Conservation (phyloP, 2,329 filamentous ascomycete species). For the Alternaria sp. region DNA sequence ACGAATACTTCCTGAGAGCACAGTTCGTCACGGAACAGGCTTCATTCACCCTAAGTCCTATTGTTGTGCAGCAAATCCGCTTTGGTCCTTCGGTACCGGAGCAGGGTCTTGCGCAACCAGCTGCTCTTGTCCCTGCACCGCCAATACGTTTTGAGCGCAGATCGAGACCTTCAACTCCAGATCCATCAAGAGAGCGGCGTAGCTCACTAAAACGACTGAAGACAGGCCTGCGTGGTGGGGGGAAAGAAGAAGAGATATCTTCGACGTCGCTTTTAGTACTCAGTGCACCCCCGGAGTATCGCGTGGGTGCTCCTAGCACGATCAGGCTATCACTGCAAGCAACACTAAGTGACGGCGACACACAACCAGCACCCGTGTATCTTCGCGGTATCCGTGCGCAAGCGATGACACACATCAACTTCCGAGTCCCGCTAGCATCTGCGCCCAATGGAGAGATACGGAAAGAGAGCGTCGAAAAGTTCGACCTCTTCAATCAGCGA, state of each 20-base stretch:
- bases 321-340: constrained; percentile 23
- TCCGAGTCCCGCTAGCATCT: constrained; percentile 19
- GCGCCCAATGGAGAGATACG: constrained; percentile 14
- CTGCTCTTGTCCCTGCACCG: constrained; percentile 4
- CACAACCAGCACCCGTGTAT: constrained; percentile 16
- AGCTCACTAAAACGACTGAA: constrained; percentile 15
- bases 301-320: constrained; percentile 17
- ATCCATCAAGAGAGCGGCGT: constrained; percentile 7
- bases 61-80: constrained; percentile 24
- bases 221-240: constrained; percentile 6
- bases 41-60: constrained; percentile 21
- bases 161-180: constrained; percentile 17
- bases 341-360: constrained; percentile 3
- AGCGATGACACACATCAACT: constrained; percentile 17
- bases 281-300: constrained; percentile 15
- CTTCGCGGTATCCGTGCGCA: constrained; percentile 30
- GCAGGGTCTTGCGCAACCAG: background rate
- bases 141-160: constrained; percentile 21
- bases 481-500: constrained; percentile 27
- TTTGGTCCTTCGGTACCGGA: constrained; percentile 27
- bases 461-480: constrained; percentile 16
- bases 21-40: constrained; percentile 17
- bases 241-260: constrained; percentile 13
- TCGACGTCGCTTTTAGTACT: constrained; percentile 23
- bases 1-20: constrained; percentile 30